phyloP scores from a whole-genome alignment of 345 rosid species.

The Geranium rotundifolium region DNA sequence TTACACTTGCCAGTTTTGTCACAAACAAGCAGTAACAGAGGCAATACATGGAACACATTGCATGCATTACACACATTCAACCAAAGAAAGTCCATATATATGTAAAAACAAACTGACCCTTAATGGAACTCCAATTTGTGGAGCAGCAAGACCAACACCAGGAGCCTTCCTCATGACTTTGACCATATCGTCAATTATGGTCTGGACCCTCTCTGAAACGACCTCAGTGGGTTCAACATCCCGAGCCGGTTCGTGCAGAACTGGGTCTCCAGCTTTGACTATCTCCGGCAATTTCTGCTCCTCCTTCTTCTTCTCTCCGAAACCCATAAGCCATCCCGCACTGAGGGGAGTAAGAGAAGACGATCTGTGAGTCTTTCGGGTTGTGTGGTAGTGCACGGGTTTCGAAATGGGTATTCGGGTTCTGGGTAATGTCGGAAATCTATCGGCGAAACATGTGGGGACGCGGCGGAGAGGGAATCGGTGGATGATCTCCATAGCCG shows the following conservation, averaged over 20 bases:
- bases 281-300: slow-evolving; percentile 44
- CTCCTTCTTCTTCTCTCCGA: slow-evolving; percentile 62
- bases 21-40: not conserved
- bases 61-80: not conserved
- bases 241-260: slow-evolving; percentile 68
- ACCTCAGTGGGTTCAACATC: slow-evolving; percentile 66
- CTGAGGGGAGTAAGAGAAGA: slow-evolving; percentile 25
- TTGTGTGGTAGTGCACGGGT: slow-evolving; percentile 3
- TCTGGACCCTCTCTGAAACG: slow-evolving; percentile 76
- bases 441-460: slow-evolving; percentile 25
- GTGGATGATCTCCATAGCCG: slow-evolving; percentile 41
- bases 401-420: slow-evolving; percentile 8
- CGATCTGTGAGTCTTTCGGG: slow-evolving; percentile 21
- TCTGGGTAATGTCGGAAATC: slow-evolving; percentile 11
- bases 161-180: slow-evolving; percentile 69
- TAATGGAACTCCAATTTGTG: slow-evolving; percentile 82
- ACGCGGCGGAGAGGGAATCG: slow-evolving; percentile 42
- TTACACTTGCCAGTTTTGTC: too few species aligned
- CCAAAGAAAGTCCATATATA: not conserved
- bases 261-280: slow-evolving; percentile 85
- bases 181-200: slow-evolving; percentile 74
- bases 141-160: slow-evolving; percentile 94
- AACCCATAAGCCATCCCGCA: slow-evolving; percentile 92
- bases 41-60: not conserved
- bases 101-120: slow-evolving; percentile 19